Percentiles rank a stretch among this genome's conserved stretches.
Conservation (phyloP, 2,329 filamentous ascomycete species). For the Claviceps sp. region DNA sequence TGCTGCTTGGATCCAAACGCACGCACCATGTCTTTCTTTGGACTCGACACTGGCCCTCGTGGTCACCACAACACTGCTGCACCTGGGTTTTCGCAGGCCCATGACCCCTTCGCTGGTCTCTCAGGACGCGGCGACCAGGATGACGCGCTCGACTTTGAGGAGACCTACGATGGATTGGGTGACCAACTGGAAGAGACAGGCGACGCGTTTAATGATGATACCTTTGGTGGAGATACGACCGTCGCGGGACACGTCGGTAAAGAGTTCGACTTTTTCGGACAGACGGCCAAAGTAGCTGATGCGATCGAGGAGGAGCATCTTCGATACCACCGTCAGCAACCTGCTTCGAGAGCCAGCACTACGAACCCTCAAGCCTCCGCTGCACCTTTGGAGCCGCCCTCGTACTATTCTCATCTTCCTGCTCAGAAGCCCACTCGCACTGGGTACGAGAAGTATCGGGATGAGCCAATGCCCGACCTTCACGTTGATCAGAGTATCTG, state of each 20-base stretch:
- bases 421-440: conserved; percentile 52
- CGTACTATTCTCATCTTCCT: conserved; percentile 25
- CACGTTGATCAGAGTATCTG: conserved; percentile 89
- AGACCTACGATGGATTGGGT: conserved; percentile 91
- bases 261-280: conserved; percentile 94
- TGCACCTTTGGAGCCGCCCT: conserved; percentile 16
- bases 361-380: conserved; percentile 19
- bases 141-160: conserved; percentile 67
- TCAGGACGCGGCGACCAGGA: conserved; percentile 48
- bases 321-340: conserved; percentile 64
- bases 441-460: conserved; percentile 85
- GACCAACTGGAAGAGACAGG: conserved; percentile 83
- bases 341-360: conserved; percentile 28
- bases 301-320: conserved; percentile 86
- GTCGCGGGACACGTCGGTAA: conserved; percentile 52
- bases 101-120: conserved; percentile 81
- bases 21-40: conserved; percentile 74
- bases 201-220: conserved; percentile 94
- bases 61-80: conserved; percentile 50
- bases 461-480: conserved; percentile 76
- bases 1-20: not conserved
- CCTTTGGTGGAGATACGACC: conserved; percentile 48
- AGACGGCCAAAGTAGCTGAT: conserved; percentile 74
- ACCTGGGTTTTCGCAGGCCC: conserved; percentile 67
- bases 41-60: conserved; percentile 56